These are phyloP conservation scores for Leishmania mexicana DNA, from an alignment of 208 protist genomes.

Conservation along the genomic window DNA sequence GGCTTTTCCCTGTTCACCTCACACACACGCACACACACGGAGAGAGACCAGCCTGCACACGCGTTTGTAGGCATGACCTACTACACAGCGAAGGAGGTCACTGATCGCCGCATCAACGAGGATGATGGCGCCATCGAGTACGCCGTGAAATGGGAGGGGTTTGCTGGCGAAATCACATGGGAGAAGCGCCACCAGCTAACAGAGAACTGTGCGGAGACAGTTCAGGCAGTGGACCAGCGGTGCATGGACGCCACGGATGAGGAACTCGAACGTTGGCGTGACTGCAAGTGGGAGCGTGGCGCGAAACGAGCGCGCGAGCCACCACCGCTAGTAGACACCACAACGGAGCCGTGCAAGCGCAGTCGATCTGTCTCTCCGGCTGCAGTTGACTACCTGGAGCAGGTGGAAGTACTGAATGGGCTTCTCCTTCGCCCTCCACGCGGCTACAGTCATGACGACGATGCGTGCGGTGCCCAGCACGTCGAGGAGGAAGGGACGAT, in stretches of 20 bases:
- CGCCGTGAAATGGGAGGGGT: conserved; percentile 47
- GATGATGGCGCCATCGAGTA: conserved; percentile 71
- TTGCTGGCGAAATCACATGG: conserved; percentile 44
- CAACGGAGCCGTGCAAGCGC: conserved; percentile 21
- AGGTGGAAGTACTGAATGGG: conserved; percentile 18
- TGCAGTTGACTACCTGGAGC: neutral
- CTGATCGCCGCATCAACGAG: conserved; percentile 45
- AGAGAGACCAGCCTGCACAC: neutral
- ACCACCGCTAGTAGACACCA: neutral
- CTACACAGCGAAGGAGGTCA: conserved; percentile 45
- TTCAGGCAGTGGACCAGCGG: conserved; percentile 52
- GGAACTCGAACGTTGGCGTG: conserved; percentile 42
- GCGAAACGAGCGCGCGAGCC: neutral
- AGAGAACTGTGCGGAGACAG: conserved; percentile 35
- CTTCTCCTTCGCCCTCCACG: conserved; percentile 12
- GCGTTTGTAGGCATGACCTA: conserved; percentile 28
- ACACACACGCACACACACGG: neutral
- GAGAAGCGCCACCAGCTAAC: conserved; percentile 57
- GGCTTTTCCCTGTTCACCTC: neutral
- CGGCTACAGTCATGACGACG: neutral
- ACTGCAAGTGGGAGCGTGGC: neutral
- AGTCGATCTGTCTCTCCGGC: conserved; percentile 13
- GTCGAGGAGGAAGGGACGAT: conserved; percentile 21
- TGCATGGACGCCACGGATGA: conserved; percentile 35
- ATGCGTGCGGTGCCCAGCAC: neutral